Percentiles rank a stretch among this genome's conserved stretches.
These are phyloP conservation scores for Camellia oleifera DNA, from an alignment of 179 eudicot species.

Conservation along the genomic window DNA sequence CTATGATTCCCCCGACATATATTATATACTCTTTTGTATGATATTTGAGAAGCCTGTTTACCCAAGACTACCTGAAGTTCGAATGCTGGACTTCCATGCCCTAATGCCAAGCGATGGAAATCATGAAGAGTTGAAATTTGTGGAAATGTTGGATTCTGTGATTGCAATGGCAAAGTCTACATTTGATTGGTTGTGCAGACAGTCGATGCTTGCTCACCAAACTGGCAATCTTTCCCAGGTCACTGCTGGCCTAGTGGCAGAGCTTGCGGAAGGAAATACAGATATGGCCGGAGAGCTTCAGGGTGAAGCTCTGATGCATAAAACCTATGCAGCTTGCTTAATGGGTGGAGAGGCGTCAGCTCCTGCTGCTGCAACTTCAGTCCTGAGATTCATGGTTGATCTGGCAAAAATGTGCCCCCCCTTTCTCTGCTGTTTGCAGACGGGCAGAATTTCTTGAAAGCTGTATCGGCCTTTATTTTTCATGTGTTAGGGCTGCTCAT, in stretches of 20 bases:
- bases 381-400: constrained; percentile 97
- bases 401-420: constrained; percentile 91
- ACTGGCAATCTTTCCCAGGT: constrained; percentile 84
- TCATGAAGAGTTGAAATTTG: constrained; percentile 69
- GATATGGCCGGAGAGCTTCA: constrained; percentile 98
- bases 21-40: constrained; percentile 94
- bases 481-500: constrained; percentile 94
- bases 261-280: constrained; percentile 67
- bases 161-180: constrained; percentile 94
- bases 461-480: constrained; percentile 93
- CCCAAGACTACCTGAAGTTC: constrained; percentile 98
- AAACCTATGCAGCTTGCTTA: constrained; percentile 94
- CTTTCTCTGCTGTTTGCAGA: constrained; percentile 86
- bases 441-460: constrained; percentile 89
- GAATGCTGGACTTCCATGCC: constrained; percentile 96
- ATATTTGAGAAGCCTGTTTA: constrained; percentile 96
- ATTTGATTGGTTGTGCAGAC: constrained; percentile 80
- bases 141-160: constrained; percentile 87
- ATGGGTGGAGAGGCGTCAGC: constrained; percentile 99
- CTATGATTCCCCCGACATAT: constrained; percentile 98
- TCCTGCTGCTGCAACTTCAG: constrained; percentile 97
- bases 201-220: constrained; percentile 79
- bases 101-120: constrained; percentile 91
- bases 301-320: constrained; percentile 99
- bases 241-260: constrained; percentile 86